phyloP scores from a whole-genome alignment of 345 rosid species.

The Gossypium bickii region DNA sequence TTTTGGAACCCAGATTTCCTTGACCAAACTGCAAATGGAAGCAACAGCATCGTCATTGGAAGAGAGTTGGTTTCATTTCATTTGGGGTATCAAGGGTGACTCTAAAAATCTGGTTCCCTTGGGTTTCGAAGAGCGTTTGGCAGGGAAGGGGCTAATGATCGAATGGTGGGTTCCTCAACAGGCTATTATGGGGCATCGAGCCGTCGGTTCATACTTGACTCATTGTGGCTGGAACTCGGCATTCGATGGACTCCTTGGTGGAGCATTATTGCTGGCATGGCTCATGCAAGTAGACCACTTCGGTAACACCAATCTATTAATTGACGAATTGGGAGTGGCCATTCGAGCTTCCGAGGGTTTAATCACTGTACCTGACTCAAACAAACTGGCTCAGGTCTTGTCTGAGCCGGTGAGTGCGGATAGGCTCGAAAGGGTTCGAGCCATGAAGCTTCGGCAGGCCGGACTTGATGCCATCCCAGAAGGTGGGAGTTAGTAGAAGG shows the following conservation, averaged over 20 bases:
- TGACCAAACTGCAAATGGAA: slow-evolving; percentile 37
- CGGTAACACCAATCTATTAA: slow-evolving; percentile 37
- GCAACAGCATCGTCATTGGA: slow-evolving; percentile 42
- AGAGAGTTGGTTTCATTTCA: slow-evolving; percentile 41
- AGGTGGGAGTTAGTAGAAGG: slow-evolving; percentile 45
- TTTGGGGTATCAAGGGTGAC: slow-evolving; percentile 33
- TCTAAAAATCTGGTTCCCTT: slow-evolving; percentile 7
- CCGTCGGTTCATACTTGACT: slow-evolving; percentile 52
- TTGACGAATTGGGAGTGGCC: slow-evolving; percentile 47
- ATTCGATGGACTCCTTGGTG: slow-evolving; percentile 40
- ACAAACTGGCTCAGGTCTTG: slow-evolving; percentile 27
- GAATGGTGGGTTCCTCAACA: slow-evolving; percentile 56
- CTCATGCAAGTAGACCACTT: slow-evolving; percentile 64
- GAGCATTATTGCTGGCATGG: slow-evolving; percentile 59
- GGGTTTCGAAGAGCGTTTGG: slow-evolving; percentile 45
- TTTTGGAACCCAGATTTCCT: slow-evolving; percentile 52
- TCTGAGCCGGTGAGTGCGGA: slow-evolving; percentile 23
- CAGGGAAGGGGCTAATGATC: slow-evolving; percentile 44
- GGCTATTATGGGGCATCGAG: slow-evolving; percentile 33
- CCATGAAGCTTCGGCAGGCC: slow-evolving; percentile 23
- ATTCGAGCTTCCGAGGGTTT: slow-evolving; percentile 44
- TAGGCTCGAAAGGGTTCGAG: slow-evolving; percentile 23
- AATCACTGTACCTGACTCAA: slow-evolving; percentile 31
- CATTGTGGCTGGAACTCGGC: slow-evolving; percentile 70
- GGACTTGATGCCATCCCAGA: slow-evolving; percentile 34